phyloP scores from a whole-genome alignment of 2,329 filamentous ascomycete genomes.

The Xylogone sp. region DNA sequence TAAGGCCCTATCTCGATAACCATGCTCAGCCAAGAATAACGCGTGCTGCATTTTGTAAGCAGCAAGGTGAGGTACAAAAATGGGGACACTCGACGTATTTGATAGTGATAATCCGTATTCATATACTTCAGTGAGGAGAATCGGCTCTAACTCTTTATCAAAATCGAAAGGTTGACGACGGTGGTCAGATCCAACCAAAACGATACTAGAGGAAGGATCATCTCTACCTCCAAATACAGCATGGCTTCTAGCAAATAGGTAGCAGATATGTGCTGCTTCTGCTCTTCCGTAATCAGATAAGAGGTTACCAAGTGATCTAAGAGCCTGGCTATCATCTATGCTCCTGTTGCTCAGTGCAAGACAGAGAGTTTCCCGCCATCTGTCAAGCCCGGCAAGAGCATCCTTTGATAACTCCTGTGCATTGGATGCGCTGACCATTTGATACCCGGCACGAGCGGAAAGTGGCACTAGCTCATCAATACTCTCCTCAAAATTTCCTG shows the following conservation, averaged over 20 bases:
- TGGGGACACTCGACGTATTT: conserved; percentile 47
- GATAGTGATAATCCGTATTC: conserved; percentile 82
- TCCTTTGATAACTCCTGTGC: conserved; percentile 61
- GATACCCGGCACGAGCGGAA: conserved; percentile 86
- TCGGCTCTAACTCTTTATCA: conserved; percentile 74
- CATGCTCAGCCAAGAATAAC: conserved; percentile 76
- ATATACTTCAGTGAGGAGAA: conserved; percentile 94
- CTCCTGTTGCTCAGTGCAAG: conserved; percentile 88
- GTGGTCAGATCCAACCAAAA: conserved; percentile 83
- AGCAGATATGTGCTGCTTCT: conserved; percentile 93
- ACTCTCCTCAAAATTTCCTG: conserved; percentile 90
- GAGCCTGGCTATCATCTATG: conserved; percentile 69
- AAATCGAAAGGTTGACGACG: conserved; percentile 66
- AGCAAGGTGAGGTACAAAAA: conserved; percentile 75
- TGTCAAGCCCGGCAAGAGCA: conserved; percentile 79
- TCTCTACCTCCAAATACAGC: conserved; percentile 78
- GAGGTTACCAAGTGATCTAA: conserved; percentile 77
- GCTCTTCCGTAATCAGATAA: conserved; percentile 80
- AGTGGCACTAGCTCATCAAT: conserved; percentile 93
- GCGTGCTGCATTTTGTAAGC: conserved; percentile 92
- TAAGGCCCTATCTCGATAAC: conserved; percentile 76
- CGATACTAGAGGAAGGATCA: conserved; percentile 73
- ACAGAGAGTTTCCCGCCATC: conserved; percentile 88
- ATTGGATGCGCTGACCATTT: conserved; percentile 77
- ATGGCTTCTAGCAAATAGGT: conserved; percentile 72